Evolutionary conservation across 805 yeast genomes (phyloP).

Genomic region (Ogataea naganishii): DNA sequence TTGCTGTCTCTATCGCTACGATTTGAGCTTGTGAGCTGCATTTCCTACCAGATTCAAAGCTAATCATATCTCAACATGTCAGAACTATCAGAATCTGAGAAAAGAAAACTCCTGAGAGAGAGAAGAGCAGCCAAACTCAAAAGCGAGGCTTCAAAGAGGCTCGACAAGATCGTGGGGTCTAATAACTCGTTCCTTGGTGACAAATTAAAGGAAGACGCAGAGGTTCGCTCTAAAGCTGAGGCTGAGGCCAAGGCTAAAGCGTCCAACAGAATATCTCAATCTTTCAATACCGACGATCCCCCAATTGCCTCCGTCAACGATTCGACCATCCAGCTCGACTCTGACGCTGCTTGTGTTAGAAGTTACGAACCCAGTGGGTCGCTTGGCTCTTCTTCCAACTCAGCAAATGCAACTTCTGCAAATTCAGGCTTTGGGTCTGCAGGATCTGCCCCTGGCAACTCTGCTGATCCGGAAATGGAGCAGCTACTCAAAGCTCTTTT

Average conservation of each 20-base stretch:
- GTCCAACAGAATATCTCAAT: constrained; percentile 9
- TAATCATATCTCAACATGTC: constrained; percentile 26
- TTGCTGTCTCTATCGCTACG: too few relatives aligned
- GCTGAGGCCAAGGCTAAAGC: constrained; percentile 1
- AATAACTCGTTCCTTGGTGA: constrained; percentile 26
- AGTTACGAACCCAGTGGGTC: constrained; percentile 4
- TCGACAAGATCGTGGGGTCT: constrained; percentile 39
- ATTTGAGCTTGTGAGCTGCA: too few relatives aligned
- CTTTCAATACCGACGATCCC: constrained; percentile 15
- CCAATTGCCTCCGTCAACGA: constrained; percentile 12
- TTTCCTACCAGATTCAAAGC: too few relatives aligned
- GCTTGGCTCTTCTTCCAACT: constrained; percentile 5
- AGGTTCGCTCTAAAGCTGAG: constrained; percentile 1
- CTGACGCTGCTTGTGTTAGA: constrained; percentile 1
- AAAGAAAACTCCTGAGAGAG: constrained; percentile 48
- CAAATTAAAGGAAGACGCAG: constrained; percentile 17
- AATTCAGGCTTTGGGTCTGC: constrained; percentile 11
- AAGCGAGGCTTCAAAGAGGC: constrained; percentile 41
- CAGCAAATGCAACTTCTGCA: constrained; percentile 5
- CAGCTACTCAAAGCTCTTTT: not conserved
- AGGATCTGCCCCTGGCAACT: constrained; percentile 9
- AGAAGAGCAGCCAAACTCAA: constrained; percentile 57
- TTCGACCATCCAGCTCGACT: constrained; percentile 4
- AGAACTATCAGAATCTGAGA: constrained; percentile 45
- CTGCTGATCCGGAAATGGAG: constrained; percentile 1